Conservation (phyloP, 1,284 basidiomycete species). For the Irpex sp. region DNA sequence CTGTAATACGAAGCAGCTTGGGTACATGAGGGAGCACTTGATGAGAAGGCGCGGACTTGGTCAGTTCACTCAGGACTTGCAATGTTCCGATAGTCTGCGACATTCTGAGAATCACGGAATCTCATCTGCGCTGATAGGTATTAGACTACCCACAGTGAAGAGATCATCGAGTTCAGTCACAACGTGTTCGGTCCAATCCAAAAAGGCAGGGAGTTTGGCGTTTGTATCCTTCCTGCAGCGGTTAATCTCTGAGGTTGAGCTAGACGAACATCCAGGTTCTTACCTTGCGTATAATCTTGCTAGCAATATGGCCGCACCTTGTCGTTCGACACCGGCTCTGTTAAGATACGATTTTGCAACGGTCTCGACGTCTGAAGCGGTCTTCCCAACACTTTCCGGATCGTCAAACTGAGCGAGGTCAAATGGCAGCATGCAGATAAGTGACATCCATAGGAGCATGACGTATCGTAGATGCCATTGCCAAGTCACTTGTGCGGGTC, state of each 20-base stretch:
- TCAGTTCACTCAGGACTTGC: constrained; percentile 72
- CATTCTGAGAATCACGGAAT: not conserved
- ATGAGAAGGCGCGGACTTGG: constrained; percentile 62
- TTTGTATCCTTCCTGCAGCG: constrained; percentile 58
- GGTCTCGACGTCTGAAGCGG: constrained; percentile 52
- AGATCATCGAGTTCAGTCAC: constrained; percentile 37
- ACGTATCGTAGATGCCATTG: constrained; percentile 86
- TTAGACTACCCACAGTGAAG: constrained; percentile 44
- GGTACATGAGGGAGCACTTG: constrained; percentile 44
- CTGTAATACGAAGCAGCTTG: constrained; percentile 41
- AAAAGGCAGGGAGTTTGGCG: constrained; percentile 46
- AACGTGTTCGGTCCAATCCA: constrained; percentile 41
- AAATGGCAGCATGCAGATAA: constrained; percentile 95
- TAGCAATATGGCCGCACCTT: constrained; percentile 71
- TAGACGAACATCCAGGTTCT: constrained; percentile 10
- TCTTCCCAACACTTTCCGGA: constrained; percentile 39
- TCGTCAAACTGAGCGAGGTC: constrained; percentile 84
- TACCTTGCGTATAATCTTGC: constrained; percentile 79
- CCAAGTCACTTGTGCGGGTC: constrained; percentile 36
- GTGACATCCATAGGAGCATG: constrained; percentile 87
- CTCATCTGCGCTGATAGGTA: not conserved
- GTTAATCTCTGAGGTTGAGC: constrained; percentile 4
- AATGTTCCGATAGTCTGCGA: constrained; percentile 65
- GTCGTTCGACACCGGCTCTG: constrained; percentile 77
- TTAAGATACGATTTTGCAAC: constrained; percentile 60